Percentiles rank a stretch among this genome's conserved stretches.
These are phyloP conservation scores for Cutaneotrichosporon spelunceum DNA, from an alignment of 1,284 basidiomycete species.

Conservation along the genomic window DNA sequence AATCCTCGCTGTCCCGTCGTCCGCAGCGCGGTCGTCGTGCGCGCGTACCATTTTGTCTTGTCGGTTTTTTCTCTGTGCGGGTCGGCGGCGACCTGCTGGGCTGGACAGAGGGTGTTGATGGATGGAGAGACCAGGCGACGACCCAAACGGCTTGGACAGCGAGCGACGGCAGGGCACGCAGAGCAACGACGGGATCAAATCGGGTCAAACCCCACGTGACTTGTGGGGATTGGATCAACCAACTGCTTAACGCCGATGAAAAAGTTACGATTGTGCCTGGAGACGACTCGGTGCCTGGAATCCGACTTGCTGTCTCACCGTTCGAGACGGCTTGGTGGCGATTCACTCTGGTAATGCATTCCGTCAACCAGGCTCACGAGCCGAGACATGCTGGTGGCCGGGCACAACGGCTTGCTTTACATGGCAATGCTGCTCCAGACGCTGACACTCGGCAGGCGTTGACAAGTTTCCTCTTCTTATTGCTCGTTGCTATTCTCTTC, in stretches of 20 bases:
- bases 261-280: neutral
- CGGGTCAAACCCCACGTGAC: neutral
- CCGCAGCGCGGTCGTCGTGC: neutral
- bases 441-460: too few species aligned
- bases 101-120: constrained; percentile 10
- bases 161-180: neutral
- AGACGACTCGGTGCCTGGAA: neutral
- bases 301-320: neutral
- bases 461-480: too few species aligned
- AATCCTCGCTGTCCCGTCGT: neutral
- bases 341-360: too few species aligned
- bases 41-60: constrained; percentile 17
- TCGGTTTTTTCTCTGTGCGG: constrained; percentile 12
- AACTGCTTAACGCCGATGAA: neutral
- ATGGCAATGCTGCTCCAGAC: too few species aligned
- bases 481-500: too few species aligned
- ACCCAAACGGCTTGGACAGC: neutral
- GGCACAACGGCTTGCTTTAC: too few species aligned
- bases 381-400: too few species aligned
- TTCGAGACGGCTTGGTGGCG: too few species aligned
- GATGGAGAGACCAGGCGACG: constrained; percentile 7
- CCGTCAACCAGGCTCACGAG: too few species aligned
- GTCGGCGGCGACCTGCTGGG: constrained; percentile 10
- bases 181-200: neutral
- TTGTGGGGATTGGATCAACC: neutral